Base-by-base conservation (phyloP, 2,329 filamentous ascomycete genomes). In the Pseudogymnoascus sp. region DNA sequence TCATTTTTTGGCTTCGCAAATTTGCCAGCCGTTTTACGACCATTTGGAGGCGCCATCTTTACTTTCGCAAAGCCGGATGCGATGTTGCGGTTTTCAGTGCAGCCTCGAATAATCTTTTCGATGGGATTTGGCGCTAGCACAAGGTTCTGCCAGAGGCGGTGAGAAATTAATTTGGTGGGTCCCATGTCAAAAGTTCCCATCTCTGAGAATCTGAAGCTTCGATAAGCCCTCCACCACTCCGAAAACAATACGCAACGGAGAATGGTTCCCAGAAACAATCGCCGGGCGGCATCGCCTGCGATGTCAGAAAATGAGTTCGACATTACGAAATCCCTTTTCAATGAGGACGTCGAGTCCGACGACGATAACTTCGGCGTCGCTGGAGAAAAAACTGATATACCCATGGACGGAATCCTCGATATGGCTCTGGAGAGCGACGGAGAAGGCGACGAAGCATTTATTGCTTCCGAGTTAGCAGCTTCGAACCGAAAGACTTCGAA, bases 291-390 rank as follows among this genome's bases (percentile, higher is more conserved):
- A 63, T 97, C 94, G 47, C 94, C 93, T 65, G 85, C 91, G 59
- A 81, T 83, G 64, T 97, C 93, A 60, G 93, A 97, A 77, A 89
- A 87, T 68, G 94, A 96, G 73, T 86, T 95, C 71, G 94, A 99
- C 72, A 97, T 99, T 62, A 85, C 91, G 18, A 86, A 83, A 66
- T 87, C 88, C 1, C 80, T 97, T 10, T 89, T 93, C 70, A 83
- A 86, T 62, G 82, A 81, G 64, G 80, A 84, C 62, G 78, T 81
- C 66, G 82, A 82, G 65, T 77, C 75, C 66, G 78, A 78, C 61
- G 78, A 77, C 64, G 72, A 77, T 62, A 77, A 75, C 68, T 66
- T 74, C 70, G 64, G 70, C 59, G 59, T 65, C 62, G 67, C 65
- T 64, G 65, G 66, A 67, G 70, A 64, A 67, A 74, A 66, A 67